Conservation (phyloP, 139 green algal species). For the Dunaliella primolecta region DNA sequence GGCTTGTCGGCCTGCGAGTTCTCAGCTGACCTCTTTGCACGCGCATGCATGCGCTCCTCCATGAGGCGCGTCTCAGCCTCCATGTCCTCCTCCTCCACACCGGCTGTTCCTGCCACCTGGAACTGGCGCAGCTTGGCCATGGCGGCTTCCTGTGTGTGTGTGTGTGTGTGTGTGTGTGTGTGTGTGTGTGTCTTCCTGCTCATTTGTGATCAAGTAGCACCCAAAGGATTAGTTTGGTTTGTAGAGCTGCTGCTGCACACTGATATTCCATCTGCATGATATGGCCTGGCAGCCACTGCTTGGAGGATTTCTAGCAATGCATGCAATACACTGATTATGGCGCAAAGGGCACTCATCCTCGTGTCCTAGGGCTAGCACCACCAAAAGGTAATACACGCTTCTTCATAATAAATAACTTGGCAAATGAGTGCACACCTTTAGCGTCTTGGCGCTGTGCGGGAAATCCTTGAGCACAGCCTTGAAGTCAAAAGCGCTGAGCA, state of each 20-base stretch:
- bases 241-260: background rate
- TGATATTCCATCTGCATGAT: background rate
- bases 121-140: slow-evolving; percentile 16
- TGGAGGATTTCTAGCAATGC: background rate
- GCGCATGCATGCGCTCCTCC: background rate
- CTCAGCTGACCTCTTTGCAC: background rate
- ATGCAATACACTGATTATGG: too few species aligned
- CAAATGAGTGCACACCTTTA: slow-evolving; percentile 28
- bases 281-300: background rate
- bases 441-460: slow-evolving; percentile 21
- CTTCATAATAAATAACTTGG: too few species aligned
- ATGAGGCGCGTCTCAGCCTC: slow-evolving; percentile 5
- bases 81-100: background rate
- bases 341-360: too few species aligned
- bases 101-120: slow-evolving; percentile 14
- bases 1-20: background rate
- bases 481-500: slow-evolving; percentile 37
- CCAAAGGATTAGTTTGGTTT: background rate
- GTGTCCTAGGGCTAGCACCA: too few species aligned
- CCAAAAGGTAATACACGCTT: too few species aligned
- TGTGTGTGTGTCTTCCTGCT: background rate
- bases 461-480: slow-evolving; percentile 44
- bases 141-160: slow-evolving; percentile 4
- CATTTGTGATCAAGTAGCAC: background rate
- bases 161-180: background rate